These are phyloP conservation scores for Amaranthus palmeri DNA, from an alignment of 148 eudicot species.

Conservation along the genomic window DNA sequence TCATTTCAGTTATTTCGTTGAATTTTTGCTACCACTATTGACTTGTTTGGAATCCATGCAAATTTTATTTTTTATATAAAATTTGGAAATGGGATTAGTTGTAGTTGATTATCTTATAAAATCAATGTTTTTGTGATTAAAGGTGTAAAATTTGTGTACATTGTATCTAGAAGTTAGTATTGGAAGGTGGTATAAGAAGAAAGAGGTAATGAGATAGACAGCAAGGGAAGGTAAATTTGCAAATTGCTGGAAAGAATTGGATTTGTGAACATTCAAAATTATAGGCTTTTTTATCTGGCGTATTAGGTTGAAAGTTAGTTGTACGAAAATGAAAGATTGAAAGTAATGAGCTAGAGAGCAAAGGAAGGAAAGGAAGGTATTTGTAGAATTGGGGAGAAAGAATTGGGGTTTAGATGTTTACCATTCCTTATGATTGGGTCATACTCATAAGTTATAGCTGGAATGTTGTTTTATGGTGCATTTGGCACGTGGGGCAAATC, in stretches of 20 bases:
- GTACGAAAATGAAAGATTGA: too few species aligned
- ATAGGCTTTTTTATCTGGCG: too few species aligned
- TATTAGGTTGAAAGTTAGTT: too few species aligned
- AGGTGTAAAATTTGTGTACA: not conserved
- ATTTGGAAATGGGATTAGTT: not conserved
- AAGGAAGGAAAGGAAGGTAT: not conserved
- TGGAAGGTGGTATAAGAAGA: not conserved
- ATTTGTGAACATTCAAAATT: too few species aligned
- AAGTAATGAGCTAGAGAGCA: too few species aligned
- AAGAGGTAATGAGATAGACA: not conserved
- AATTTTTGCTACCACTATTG: not conserved
- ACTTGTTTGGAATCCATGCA: not conserved
- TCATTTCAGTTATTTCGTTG: too few species aligned
- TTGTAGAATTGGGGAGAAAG: not conserved
- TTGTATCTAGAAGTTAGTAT: not conserved
- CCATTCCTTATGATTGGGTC: not conserved
- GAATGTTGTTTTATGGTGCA: not conserved
- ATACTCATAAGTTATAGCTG: not conserved
- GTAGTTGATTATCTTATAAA: not conserved
- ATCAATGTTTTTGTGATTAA: not conserved
- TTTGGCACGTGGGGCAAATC: not conserved
- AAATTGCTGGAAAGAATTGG: too few species aligned
- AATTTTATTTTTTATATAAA: not conserved
- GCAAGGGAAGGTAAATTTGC: too few species aligned
- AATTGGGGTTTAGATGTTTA: not conserved